These are phyloP conservation scores for Ascochyta pisi DNA, from an alignment of 2,329 filamentous ascomycete species.

Conservation along the genomic window DNA sequence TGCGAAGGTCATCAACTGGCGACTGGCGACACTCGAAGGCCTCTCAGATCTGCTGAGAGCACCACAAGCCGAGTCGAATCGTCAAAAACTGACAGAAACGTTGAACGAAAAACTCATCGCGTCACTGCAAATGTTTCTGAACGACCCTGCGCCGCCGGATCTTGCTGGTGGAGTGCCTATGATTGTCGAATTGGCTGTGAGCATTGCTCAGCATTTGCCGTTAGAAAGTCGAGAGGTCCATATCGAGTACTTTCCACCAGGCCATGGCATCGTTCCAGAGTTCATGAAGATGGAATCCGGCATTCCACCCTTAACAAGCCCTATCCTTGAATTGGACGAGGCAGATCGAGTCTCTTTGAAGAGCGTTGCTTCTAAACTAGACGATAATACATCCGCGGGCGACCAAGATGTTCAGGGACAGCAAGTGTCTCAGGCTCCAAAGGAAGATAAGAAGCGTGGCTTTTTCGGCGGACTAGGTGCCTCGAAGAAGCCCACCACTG, in stretches of 20 bases:
- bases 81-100: slow-evolving; percentile 60
- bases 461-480: slow-evolving; percentile 54
- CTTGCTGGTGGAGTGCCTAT: slow-evolving; percentile 88
- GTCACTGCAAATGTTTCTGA: slow-evolving; percentile 74
- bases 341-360: slow-evolving; percentile 50
- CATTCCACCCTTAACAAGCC: slow-evolving; percentile 55
- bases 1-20: slow-evolving; percentile 89
- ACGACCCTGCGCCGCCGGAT: slow-evolving; percentile 77
- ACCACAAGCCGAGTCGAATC: slow-evolving; percentile 69
- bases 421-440: slow-evolving; percentile 35
- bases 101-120: slow-evolving; percentile 75
- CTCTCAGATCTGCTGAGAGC: slow-evolving; percentile 73
- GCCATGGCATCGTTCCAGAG: slow-evolving; percentile 70
- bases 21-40: slow-evolving; percentile 92
- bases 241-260: slow-evolving; percentile 84
- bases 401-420: slow-evolving; percentile 44
- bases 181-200: slow-evolving; percentile 90
- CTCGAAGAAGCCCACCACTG: slow-evolving; percentile 46
- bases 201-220: slow-evolving; percentile 84
- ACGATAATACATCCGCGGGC: slow-evolving; percentile 36
- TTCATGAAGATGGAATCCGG: slow-evolving; percentile 84
- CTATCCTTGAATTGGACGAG: slow-evolving; percentile 51
- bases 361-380: slow-evolving; percentile 43
- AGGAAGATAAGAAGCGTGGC: slow-evolving; percentile 46
- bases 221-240: slow-evolving; percentile 90